Evolutionary conservation across 805 yeast genomes (phyloP).

Genomic region (Jamesozyma gamospora): DNA sequence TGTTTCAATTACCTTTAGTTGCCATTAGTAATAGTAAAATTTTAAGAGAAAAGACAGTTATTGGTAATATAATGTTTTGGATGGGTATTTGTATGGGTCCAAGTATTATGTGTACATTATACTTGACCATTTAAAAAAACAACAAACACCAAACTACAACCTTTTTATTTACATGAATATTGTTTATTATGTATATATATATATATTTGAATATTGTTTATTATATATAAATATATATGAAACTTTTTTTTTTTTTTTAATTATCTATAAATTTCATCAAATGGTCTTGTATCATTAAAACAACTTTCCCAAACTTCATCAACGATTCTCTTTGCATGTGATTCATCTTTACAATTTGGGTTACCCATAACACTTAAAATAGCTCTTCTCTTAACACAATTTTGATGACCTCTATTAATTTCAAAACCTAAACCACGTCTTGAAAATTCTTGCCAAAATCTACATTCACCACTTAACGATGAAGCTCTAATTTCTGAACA

Average conservation of each 20-base stretch:
- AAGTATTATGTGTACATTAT: slow-evolving; percentile 73
- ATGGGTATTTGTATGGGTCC: slow-evolving; percentile 87
- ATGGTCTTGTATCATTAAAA: slow-evolving; percentile 91
- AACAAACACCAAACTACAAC: too few species aligned
- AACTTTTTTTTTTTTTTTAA: too few species aligned
- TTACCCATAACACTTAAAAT: slow-evolving; percentile 73
- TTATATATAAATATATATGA: not conserved
- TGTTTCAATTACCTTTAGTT: slow-evolving; percentile 79
- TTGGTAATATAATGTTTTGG: slow-evolving; percentile 81
- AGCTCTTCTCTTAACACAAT: slow-evolving; percentile 85
- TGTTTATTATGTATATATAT: not conserved
- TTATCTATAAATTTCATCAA: slow-evolving; percentile 77
- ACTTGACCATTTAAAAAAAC: too few species aligned
- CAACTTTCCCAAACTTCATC: slow-evolving; percentile 88
- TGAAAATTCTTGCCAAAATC: slow-evolving; percentile 75
- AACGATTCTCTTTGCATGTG: slow-evolving; percentile 70
- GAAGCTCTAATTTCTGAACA: slow-evolving; percentile 95
- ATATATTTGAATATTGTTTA: not conserved
- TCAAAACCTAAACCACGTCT: slow-evolving; percentile 32
- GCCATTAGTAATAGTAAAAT: slow-evolving; percentile 48
- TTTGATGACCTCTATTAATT: slow-evolving; percentile 78
- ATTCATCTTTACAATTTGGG: slow-evolving; percentile 65
- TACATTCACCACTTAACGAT: slow-evolving; percentile 87
- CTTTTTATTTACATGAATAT: not conserved
- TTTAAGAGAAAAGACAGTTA: slow-evolving; percentile 43